Evolutionary conservation across 1,284 basidiomycete genomes (phyloP).

Genomic region (Lentinula novae-zelandiae): DNA sequence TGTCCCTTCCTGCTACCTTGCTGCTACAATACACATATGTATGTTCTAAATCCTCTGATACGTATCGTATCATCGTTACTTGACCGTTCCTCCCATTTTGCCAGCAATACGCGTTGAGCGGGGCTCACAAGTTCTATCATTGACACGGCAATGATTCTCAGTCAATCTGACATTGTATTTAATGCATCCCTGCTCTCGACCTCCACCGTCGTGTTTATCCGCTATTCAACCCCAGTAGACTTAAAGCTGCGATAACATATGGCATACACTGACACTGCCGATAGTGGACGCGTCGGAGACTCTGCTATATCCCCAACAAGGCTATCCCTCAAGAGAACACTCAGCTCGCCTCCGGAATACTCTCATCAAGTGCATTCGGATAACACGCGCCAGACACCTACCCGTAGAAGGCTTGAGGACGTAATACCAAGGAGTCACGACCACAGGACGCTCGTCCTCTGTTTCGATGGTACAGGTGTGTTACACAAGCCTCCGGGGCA

Average conservation of each 20-base stretch:
- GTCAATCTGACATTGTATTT: not conserved
- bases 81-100: not conserved
- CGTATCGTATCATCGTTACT: not conserved
- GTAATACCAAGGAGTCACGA: constrained; percentile 9
- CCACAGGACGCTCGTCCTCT: constrained; percentile 40
- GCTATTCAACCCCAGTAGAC: too few relatives aligned
- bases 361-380: not conserved
- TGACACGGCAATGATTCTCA: not conserved
- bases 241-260: too few relatives aligned
- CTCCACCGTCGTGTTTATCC: not conserved
- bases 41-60: not conserved
- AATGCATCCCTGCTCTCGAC: not conserved
- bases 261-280: too few relatives aligned
- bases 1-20: not conserved
- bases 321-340: not conserved
- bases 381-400: not conserved
- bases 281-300: too few relatives aligned
- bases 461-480: constrained; percentile 51
- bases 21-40: not conserved
- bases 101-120: not conserved
- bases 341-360: constrained; percentile 8
- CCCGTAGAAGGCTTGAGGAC: not conserved
- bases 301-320: not conserved
- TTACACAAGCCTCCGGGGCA: constrained; percentile 21
- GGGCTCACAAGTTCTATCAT: not conserved